Percentiles rank a stretch among this genome's conserved stretches.
Evolutionary conservation across 352 stramenopile genomes (phyloP).

Genomic region (Phytophthora aleatoria): DNA sequence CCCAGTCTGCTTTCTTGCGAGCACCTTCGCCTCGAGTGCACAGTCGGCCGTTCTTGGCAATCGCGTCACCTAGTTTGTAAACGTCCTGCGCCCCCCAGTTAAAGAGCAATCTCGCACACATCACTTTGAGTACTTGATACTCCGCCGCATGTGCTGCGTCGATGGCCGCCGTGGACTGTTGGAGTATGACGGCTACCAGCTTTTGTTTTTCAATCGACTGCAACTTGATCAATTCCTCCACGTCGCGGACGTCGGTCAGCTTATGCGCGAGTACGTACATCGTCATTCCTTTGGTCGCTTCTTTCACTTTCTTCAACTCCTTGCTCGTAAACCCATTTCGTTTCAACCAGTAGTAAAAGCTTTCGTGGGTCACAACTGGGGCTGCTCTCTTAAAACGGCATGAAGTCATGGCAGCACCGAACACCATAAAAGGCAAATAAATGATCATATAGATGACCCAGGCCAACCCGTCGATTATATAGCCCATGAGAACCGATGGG

Average conservation of each 20-base stretch:
- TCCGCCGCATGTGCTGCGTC: not conserved
- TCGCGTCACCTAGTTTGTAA: conserved; percentile 7
- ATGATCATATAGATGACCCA: not conserved
- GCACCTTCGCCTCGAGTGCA: conserved; percentile 10
- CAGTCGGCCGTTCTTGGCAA: conserved; percentile 14
- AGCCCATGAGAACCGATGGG: not conserved
- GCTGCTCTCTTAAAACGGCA: not conserved
- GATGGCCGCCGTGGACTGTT: conserved; percentile 4
- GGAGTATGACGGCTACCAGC: conserved; percentile 8
- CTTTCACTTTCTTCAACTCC: conserved; percentile 11
- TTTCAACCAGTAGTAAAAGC: conserved; percentile 15
- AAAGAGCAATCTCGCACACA: not conserved
- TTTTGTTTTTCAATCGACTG: conserved; percentile 22
- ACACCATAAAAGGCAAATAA: not conserved
- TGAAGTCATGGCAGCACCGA: not conserved
- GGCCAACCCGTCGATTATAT: not conserved
- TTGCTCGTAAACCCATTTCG: conserved; percentile 7
- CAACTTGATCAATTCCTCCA: conserved; percentile 12
- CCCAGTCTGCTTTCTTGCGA: conserved; percentile 19
- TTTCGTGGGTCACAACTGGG: conserved; percentile 5
- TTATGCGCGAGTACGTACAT: conserved; percentile 5
- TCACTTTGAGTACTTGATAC: not conserved
- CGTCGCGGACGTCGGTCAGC: conserved; percentile 9
- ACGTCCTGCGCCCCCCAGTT: conserved; percentile 5
- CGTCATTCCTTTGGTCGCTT: not conserved